phyloP scores from a whole-genome alignment of 163 green algal species.

The Chlamydomonas reinhardtii region DNA sequence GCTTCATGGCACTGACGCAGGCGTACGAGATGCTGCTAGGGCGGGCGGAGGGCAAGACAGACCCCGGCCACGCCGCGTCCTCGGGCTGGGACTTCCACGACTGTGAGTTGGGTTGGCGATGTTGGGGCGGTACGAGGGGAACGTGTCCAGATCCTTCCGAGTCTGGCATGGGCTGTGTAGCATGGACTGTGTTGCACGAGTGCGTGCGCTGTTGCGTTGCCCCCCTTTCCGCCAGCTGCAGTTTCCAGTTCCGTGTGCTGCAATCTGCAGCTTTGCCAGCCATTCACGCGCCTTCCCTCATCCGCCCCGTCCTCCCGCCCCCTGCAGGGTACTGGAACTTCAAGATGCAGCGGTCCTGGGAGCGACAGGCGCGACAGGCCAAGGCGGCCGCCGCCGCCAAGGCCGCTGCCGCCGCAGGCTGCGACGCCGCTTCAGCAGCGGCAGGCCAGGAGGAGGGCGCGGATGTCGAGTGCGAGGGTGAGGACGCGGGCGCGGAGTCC shows the following conservation, averaged over 20 bases:
- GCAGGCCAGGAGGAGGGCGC: not conserved
- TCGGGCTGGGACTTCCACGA: conserved; percentile 52
- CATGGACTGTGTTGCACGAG: no score
- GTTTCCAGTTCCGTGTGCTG: no score
- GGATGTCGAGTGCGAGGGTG: no score
- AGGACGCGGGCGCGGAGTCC: not conserved
- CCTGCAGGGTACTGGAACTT: conserved; percentile 43
- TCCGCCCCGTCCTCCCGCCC: not conserved
- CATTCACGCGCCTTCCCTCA: not conserved
- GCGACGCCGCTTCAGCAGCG: not conserved
- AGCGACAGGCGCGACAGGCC: conserved; percentile 42
- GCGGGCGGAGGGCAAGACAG: conserved; percentile 18
- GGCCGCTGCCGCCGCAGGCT: not conserved
- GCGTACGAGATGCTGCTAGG: conserved; percentile 40
- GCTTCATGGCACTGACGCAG: conserved; percentile 40
- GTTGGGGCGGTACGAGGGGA: not conserved
- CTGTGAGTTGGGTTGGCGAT: not conserved
- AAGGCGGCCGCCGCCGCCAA: not conserved
- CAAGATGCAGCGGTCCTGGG: conserved; percentile 50
- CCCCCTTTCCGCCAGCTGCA: no score
- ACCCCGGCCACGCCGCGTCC: not conserved
- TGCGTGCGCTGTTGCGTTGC: no score
- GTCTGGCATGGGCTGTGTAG: no score
- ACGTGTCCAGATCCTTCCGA: no score
- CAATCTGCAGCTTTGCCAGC: not conserved